Percentiles rank a stretch among this genome's conserved stretches.
These are phyloP conservation scores for Tylopilus vinaceipallidus DNA, from an alignment of 768 basidiomycete species.

Conservation along the genomic window DNA sequence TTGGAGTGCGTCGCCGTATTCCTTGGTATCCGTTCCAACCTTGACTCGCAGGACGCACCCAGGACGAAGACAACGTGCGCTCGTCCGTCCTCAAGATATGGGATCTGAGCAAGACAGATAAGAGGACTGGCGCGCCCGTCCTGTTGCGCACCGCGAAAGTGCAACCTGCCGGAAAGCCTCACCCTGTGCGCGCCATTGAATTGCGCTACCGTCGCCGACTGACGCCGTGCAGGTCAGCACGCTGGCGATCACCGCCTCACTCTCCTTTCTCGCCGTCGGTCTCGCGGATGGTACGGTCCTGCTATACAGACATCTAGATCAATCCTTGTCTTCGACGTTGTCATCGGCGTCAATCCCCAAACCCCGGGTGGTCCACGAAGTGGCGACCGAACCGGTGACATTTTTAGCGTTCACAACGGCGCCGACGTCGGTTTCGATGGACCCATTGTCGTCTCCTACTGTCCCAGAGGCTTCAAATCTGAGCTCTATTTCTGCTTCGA, in stretches of 20 bases:
- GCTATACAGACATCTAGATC: constrained; percentile 87
- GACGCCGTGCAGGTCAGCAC: constrained; percentile 57
- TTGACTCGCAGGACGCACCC: constrained; percentile 10
- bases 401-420: constrained; percentile 78
- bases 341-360: constrained; percentile 80
- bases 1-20: constrained; percentile 62
- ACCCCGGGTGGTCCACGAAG: constrained; percentile 79
- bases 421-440: constrained; percentile 22
- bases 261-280: constrained; percentile 88
- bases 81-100: constrained; percentile 83
- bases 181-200: constrained; percentile 51
- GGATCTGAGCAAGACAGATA: constrained; percentile 75
- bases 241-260: constrained; percentile 70
- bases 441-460: constrained; percentile 18
- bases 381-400: constrained; percentile 84
- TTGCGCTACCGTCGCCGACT: background rate
- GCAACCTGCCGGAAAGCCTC: constrained; percentile 72
- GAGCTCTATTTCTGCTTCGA: background rate
- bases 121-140: constrained; percentile 57
- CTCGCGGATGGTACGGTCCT: constrained; percentile 95
- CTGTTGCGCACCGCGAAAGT: constrained; percentile 76
- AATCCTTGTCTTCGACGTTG: constrained; percentile 71
- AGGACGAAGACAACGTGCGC: constrained; percentile 75
- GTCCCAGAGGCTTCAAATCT: constrained; percentile 15
- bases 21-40: background rate